These are phyloP conservation scores for Nasturtium officinale DNA, from an alignment of 345 rosid genomes.

Conservation along the genomic window DNA sequence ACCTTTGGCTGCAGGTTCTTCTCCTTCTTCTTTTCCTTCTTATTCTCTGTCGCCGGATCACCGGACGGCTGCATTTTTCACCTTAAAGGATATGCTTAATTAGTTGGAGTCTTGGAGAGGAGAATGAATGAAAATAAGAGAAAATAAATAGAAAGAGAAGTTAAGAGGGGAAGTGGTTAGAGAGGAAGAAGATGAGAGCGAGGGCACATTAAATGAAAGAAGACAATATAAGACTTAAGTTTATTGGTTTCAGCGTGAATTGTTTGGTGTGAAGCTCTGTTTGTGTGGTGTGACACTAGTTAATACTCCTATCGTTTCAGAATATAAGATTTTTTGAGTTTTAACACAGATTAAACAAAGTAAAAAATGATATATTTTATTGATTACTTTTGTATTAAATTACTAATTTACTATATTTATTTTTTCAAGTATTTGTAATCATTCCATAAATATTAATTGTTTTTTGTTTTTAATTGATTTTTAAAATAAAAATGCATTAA, in stretches of 20 bases:
- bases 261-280: conserved; percentile 36
- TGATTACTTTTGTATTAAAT: too few relatives aligned
- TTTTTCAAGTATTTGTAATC: too few relatives aligned
- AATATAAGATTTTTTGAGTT: too few relatives aligned
- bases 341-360: too few relatives aligned
- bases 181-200: conserved; percentile 37
- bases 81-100: conserved; percentile 14
- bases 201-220: conserved; percentile 30
- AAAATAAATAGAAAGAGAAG: conserved; percentile 24
- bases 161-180: conserved; percentile 39
- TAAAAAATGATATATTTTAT: too few relatives aligned
- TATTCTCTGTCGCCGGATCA: conserved; percentile 34
- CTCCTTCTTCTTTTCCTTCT: conserved; percentile 35
- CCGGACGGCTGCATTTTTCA: conserved; percentile 42
- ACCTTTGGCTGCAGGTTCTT: conserved; percentile 46
- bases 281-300: conserved; percentile 17
- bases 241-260: conserved; percentile 42
- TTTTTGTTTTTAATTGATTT: too few relatives aligned
- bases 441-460: too few relatives aligned
- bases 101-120: conserved; percentile 9
- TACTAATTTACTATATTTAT: too few relatives aligned
- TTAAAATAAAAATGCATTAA: too few relatives aligned
- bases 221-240: conserved; percentile 32
- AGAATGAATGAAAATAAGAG: background rate
- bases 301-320: background rate